Evolutionary conservation across 1,284 basidiomycete species (phyloP), one percentile per base, ranked within the genome.

Genomic region (Ceratobasidium sp.): DNA sequence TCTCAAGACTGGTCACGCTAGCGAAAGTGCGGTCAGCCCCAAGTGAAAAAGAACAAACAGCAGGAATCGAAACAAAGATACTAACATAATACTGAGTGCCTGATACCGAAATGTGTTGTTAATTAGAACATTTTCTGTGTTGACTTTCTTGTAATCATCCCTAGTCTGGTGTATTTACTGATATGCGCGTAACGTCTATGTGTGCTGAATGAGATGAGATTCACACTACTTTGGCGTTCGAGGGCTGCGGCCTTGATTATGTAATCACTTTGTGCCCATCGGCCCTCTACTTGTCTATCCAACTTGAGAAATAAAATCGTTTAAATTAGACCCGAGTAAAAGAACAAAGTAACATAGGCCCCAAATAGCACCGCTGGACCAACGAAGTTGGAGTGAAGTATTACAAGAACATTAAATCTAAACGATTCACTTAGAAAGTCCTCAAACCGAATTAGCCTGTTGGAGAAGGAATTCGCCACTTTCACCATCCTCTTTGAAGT

Each of bases 1-100:
- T 23, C 58, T 74, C 58, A 74, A 74, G 73, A 74, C 58, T 43
- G 73, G 67, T 4, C 50, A 69, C 21, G 41, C 39, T n/a, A 21
- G 41, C 30, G 60, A 62, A n/a, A 28, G 1, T n/a, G n/a, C 45
- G 12, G 46, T 16, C 39, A 34, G 46, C 30, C 61, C 61, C 8
- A 28, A 50, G 48, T 50, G 30, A 52, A 52, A 8, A 4, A 18
- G 16, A 45, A 12, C 18, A 45, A 18, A 6, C 4, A 18, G 18
- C 18, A 4, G 16, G 43, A 45, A 45, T 3, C 10, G 43, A 45
- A 45, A 45, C 9, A 18, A 18, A 45, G 16, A 45, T 14, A 12
- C 10, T 45, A 8, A 12, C 6, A 39, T 39, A 39, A 45, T 45
- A 9, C 18, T 18, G 43, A 45, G 18, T 45, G 43, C 43, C 43